phyloP scores from a whole-genome alignment of 2,329 filamentous ascomycete genomes.

The Botrytis aclada region DNA sequence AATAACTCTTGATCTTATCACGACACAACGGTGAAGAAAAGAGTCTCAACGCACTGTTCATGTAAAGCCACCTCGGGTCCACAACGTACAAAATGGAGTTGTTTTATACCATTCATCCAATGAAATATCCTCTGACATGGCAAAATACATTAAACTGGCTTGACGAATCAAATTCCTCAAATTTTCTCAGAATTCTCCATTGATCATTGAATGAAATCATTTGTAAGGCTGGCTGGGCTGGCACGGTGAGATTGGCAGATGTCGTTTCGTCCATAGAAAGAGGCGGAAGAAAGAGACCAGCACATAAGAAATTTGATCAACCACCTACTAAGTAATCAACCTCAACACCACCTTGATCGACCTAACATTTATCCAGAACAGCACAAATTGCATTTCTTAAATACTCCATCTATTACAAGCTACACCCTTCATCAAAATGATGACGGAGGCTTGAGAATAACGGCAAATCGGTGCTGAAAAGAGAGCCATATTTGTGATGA shows the following conservation, averaged over 20 bases:
- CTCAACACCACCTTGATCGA: neutral
- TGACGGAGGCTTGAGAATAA: constrained; percentile 15
- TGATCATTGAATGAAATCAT: constrained; percentile 15
- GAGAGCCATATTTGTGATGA: constrained; percentile 15
- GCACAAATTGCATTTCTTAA: neutral
- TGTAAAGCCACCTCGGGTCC: constrained; percentile 2
- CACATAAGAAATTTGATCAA: neutral
- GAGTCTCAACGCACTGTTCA: constrained; percentile 1
- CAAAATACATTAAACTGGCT: constrained; percentile 7
- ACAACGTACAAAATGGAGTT: neutral
- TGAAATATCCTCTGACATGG: constrained; percentile 16
- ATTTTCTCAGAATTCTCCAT: neutral
- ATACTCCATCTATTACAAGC: neutral
- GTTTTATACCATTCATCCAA: neutral
- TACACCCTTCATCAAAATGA: constrained; percentile 5
- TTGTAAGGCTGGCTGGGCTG: constrained; percentile 14
- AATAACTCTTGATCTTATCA: neutral
- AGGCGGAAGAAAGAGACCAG: constrained; percentile 10
- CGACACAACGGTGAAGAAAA: constrained; percentile 7
- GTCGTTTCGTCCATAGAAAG: neutral
- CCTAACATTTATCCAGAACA: neutral
- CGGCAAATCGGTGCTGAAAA: constrained; percentile 6
- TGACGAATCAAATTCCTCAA: constrained; percentile 5
- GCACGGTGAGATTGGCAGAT: constrained; percentile 17
- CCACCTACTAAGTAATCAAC: neutral